Conservation (phyloP, 305 asterid species). For the Solanum hybrid region DNA sequence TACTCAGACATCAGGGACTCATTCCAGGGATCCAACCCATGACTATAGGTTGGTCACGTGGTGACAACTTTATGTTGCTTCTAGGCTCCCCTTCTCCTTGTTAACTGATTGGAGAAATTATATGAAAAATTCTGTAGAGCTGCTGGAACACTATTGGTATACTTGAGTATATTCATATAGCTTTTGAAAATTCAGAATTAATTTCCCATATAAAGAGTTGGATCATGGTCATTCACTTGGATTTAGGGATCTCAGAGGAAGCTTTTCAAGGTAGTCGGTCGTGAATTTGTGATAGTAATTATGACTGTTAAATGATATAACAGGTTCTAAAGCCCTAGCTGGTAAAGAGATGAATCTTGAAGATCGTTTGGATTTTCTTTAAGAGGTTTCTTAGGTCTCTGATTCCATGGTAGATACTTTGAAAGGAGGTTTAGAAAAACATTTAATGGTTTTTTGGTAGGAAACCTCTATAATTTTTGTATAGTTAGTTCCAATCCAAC, state of each 20-base stretch:
- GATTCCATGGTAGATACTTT: not conserved
- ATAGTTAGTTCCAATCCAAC: not conserved
- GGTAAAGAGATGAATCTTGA: not conserved
- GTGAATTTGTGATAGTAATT: not conserved
- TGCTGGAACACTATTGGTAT: not conserved
- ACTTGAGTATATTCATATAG: not conserved
- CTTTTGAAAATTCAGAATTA: not conserved
- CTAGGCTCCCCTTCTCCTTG: not conserved
- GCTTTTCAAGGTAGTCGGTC: not conserved
- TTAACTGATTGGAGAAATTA: not conserved
- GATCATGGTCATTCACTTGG: not conserved
- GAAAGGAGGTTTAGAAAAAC: not conserved
- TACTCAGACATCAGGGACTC: not conserved
- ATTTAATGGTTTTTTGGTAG: not conserved
- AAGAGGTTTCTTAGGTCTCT: not conserved
- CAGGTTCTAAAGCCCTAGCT: not conserved
- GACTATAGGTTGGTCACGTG: not conserved
- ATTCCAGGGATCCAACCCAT: not conserved
- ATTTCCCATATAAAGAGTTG: not conserved
- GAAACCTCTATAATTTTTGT: not conserved
- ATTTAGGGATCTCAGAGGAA: not conserved
- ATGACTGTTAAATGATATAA: not conserved
- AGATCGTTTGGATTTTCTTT: not conserved
- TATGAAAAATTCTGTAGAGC: not conserved
- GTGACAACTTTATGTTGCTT: not conserved